Evolutionary conservation across 208 protist genomes (phyloP), one percentile per base, ranked within the genome.

Genomic region (Leishmania aethiopica): DNA sequence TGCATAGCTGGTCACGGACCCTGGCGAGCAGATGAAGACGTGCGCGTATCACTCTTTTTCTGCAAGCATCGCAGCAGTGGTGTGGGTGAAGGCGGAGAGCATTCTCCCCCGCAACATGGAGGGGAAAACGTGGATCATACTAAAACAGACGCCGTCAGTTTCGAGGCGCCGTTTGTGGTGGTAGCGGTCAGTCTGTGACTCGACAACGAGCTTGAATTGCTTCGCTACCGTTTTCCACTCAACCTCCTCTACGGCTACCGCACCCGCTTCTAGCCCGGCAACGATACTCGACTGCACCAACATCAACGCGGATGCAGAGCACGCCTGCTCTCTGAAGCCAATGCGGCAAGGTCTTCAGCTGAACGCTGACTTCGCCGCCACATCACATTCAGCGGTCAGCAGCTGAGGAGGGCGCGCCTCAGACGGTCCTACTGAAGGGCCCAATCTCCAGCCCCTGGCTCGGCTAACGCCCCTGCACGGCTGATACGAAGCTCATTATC

Each of bases 401-500:
- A 25, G 60, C 74, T 28, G 79, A 83, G 74, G 64, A n/a, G 35
- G 75, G 57, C 0, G 82, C 70, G 19, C 53, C 75, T 22, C 55
- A 86, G 77, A 37, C 84, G 32, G 59, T 84, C 3, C 79, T 60
- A 5, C 59, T 86, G 0, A 72, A 82, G n/a, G 77, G 79, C n/a
- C 84, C 60, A 13, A 70, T 86, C n/a, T 69, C 75, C 3, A 59
- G 77, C 15, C 45, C 77, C 42, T 86, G 84, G 81, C 64, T 81
- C 40, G 81, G 81, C 55, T 79, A 87, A 32, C 76, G 74, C 49
- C 81, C 81, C 1, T 85, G 81, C 64, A 84, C 80, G 32, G 66
- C 78, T 35, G 84, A 88, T 71, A 86, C 86, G 81, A 86, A 84
- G 77, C 84, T 82, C 2, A 70, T 88, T 37, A 86, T 90, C 19